Evolutionary conservation across 169 alveolate genomes (phyloP), one percentile per base, ranked within the genome.

Genomic region (Cryptosporidium sp.): DNA sequence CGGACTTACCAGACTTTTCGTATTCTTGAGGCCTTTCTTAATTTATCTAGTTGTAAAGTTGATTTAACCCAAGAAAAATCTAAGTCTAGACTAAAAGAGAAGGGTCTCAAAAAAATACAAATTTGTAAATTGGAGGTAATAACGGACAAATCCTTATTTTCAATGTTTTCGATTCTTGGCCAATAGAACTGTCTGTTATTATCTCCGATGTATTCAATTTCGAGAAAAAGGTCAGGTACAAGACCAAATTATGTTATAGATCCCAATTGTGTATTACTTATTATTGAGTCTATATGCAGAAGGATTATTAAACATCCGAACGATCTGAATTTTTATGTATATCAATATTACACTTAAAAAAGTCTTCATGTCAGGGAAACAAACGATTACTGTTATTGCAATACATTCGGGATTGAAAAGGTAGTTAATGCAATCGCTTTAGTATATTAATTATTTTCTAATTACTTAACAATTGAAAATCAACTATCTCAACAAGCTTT

Each of bases 291-390:
- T 71, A 71, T 71, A 48, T 18, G 60, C 26, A 56, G 35, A 65
- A 37, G 86, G 71, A 56, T 73, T 71, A 45, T n/a, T 73, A 53
- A 42, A 73, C 70, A 73, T 73, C 53, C 68, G 86, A 73, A 33
- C 56, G 68, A 73, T 73, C 86, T 73, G 86, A 33, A 21, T 65
- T 33, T 56, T 56, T 56, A 42, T 35, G 68, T 73, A 53, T 73
- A 73, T 73, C 53, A 73, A 73, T 73, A 44, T 53, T 71, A 45
- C 37, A 69, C 39, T 69, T 69, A 69, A 45, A 73, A 73, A 73
- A 56, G 71, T 23, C 86, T 73, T 73, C 86, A 73, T 73, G 56
- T 73, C 86, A 73, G 86, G 35, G 58, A 73, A 73, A 56, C 68
- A 73, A 56, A 53, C 71, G 70, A 33, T 73, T 73, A 73, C 58